Conservation (phyloP, 768 basidiomycete genomes). For the Boletus reticuloceps region DNA sequence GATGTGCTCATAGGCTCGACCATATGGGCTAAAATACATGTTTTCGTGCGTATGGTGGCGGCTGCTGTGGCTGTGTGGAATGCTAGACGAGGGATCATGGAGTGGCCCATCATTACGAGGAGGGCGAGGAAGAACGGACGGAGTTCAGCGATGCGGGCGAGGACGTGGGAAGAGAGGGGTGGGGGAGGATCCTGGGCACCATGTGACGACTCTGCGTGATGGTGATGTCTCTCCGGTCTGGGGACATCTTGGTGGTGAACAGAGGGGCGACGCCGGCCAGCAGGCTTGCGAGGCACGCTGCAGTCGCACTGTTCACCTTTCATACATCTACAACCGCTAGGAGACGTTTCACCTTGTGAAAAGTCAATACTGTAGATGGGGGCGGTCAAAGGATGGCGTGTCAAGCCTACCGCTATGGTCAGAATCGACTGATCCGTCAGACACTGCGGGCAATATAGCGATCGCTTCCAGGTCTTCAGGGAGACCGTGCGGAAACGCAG, state of each 20-base stretch:
- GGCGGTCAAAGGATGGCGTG: conserved; percentile 40
- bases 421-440: conserved; percentile 57
- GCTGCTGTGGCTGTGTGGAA: conserved; percentile 38
- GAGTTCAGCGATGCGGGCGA: conserved; percentile 60
- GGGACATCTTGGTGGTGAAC: conserved; percentile 25
- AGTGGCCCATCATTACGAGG: conserved; percentile 36
- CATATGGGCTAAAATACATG: conserved; percentile 62
- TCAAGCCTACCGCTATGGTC: conserved; percentile 65
- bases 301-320: conserved; percentile 54
- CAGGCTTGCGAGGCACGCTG: conserved; percentile 47
- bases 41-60: conserved; percentile 52
- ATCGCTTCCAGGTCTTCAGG: conserved; percentile 64
- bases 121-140: conserved; percentile 69
- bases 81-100: conserved; percentile 47
- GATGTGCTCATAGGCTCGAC: conserved; percentile 58
- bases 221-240: conserved; percentile 28
- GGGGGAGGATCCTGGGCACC: conserved; percentile 12
- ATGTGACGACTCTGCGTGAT: conserved; percentile 16
- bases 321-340: conserved; percentile 47
- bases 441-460: conserved; percentile 32
- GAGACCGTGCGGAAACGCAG: conserved; percentile 80
- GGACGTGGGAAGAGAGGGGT: conserved; percentile 45
- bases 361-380: conserved; percentile 44
- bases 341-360: conserved; percentile 43
- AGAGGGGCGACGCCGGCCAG: conserved; percentile 35